Conservation (phyloP, 768 basidiomycete genomes). For the Lactarius indigo region DNA sequence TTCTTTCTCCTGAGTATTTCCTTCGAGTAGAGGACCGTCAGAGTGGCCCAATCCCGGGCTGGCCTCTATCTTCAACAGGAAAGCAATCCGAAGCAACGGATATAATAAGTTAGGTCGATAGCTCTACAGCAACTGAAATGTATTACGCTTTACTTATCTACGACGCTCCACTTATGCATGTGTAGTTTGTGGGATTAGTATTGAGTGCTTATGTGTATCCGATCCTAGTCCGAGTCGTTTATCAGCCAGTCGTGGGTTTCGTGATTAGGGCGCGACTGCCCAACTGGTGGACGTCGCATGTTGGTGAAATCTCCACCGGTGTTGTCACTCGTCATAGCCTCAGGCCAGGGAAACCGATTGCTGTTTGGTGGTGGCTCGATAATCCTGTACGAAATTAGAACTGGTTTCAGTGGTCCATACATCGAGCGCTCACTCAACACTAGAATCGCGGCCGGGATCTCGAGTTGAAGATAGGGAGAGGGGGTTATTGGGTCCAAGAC, state of each 20-base stretch:
- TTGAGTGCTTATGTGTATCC: background rate
- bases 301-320: background rate
- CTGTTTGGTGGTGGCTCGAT: slow-evolving; percentile 1
- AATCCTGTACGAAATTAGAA: slow-evolving; percentile 16
- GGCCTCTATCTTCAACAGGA: slow-evolving; percentile 20
- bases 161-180: background rate
- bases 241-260: slow-evolving; percentile 19
- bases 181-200: background rate
- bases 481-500: background rate
- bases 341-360: background rate
- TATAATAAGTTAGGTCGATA: background rate
- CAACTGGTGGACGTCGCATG: background rate
- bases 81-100: slow-evolving; percentile 1
- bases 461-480: background rate
- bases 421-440: slow-evolving; percentile 15
- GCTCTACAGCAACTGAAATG: background rate
- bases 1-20: slow-evolving; percentile 64
- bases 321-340: background rate
- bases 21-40: slow-evolving; percentile 55
- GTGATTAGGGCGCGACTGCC: background rate
- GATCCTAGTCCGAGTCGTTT: slow-evolving; percentile 22
- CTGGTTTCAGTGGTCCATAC: background rate
- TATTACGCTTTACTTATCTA: background rate
- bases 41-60: slow-evolving; percentile 30
- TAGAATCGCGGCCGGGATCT: slow-evolving; percentile 10